Evolutionary conservation across 306 rosid species (phyloP).

Genomic region (Cicer chorassanicum): DNA sequence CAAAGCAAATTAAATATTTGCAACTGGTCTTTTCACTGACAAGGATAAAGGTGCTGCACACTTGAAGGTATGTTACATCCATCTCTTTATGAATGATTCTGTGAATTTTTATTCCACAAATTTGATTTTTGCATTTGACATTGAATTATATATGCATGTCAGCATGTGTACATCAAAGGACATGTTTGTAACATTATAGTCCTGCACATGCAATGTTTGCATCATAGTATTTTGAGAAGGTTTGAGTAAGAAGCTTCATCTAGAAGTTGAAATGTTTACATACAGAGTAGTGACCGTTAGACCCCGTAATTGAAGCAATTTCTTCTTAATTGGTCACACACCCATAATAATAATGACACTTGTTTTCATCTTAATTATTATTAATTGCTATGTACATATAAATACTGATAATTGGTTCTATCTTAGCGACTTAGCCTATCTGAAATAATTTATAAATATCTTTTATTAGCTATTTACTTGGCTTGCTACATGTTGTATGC

Average conservation of each 20-base stretch:
- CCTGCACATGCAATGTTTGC: constrained; percentile 49
- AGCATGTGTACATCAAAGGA: not conserved
- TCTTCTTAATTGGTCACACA: constrained; percentile 56
- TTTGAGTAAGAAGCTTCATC: constrained; percentile 48
- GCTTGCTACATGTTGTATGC: no score
- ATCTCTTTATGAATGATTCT: no score
- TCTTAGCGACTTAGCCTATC: constrained; percentile 25
- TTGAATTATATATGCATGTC: constrained; percentile 1
- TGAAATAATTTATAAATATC: constrained; percentile 39
- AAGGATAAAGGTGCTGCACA: no score
- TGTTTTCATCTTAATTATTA: constrained; percentile 45
- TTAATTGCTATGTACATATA: not conserved
- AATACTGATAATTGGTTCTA: constrained; percentile 30
- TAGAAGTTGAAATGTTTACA: constrained; percentile 47
- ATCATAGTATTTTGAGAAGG: constrained; percentile 37
- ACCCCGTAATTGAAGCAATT: constrained; percentile 44
- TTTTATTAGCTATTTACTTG: no score
- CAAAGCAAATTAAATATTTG: no score
- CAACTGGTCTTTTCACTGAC: no score
- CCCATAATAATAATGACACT: constrained; percentile 54
- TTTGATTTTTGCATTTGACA: not conserved
- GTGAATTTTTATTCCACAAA: constrained; percentile 17
- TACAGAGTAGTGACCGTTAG: constrained; percentile 35
- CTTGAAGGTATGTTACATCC: no score
- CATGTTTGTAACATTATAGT: constrained; percentile 44